Evolutionary conservation across 495 filamentous ascomycete genomes (phyloP).

Genomic region (Xeromyces bisporus): DNA sequence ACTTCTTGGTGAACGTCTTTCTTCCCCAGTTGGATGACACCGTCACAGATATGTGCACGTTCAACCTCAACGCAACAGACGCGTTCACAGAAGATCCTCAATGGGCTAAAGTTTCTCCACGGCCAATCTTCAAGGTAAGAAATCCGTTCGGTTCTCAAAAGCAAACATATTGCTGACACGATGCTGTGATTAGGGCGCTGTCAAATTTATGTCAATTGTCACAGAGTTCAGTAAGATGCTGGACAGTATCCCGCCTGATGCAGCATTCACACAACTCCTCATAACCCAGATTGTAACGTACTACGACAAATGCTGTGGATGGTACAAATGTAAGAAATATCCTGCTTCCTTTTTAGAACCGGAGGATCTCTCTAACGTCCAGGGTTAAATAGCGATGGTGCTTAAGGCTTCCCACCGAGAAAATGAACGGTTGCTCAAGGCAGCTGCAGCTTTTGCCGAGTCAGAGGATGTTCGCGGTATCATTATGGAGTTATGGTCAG

Average conservation of each 20-base stretch:
- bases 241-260: slow-evolving; percentile 87
- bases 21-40: slow-evolving; percentile 93
- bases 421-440: slow-evolving; percentile 38
- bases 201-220: slow-evolving; percentile 71
- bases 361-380: not conserved
- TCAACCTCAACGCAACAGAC: slow-evolving; percentile 66
- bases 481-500: slow-evolving; percentile 44
- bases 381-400: slow-evolving; percentile 19
- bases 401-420: slow-evolving; percentile 23
- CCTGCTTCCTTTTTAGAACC: not conserved
- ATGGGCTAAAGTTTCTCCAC: slow-evolving; percentile 58
- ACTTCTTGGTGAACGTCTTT: slow-evolving; percentile 97
- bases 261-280: slow-evolving; percentile 81
- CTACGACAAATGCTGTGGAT: slow-evolving; percentile 76
- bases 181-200: slow-evolving; percentile 54
- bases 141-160: not conserved
- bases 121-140: slow-evolving; percentile 66
- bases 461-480: slow-evolving; percentile 49
- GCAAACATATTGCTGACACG: too few species aligned
- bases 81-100: slow-evolving; percentile 76
- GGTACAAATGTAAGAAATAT: slow-evolving; percentile 51
- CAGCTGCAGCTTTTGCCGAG: slow-evolving; percentile 55
- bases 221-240: slow-evolving; percentile 88
- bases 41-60: slow-evolving; percentile 68
- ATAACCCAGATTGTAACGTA: slow-evolving; percentile 81